Percentiles rank a stretch among this genome's conserved stretches.
Evolutionary conservation across 306 rosid genomes (phyloP).

Genomic region (Arachis stenosperma): DNA sequence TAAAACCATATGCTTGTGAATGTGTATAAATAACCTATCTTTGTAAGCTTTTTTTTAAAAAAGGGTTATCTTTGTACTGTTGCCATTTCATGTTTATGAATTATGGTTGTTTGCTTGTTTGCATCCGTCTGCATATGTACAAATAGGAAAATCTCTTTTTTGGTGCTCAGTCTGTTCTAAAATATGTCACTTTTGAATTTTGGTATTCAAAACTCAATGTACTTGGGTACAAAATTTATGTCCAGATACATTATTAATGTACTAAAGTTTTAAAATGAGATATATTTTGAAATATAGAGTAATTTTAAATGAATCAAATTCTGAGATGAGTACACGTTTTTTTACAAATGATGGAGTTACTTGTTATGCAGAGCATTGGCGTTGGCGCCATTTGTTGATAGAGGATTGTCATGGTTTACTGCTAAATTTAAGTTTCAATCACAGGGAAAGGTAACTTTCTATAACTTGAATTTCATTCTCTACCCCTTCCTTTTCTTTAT

Average conservation of each 20-base stretch:
- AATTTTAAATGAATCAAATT: constrained; percentile 15
- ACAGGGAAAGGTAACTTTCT: constrained; percentile 64
- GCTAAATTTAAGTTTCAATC: constrained; percentile 73
- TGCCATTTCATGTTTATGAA: constrained; percentile 8
- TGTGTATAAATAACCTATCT: neutral
- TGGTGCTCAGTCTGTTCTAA: too few species aligned
- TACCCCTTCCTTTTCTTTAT: neutral
- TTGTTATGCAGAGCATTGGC: constrained; percentile 80
- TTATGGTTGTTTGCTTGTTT: neutral
- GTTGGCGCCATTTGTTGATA: constrained; percentile 77
- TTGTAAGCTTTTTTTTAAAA: too few species aligned
- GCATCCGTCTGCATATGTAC: constrained; percentile 18
- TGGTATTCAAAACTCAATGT: too few species aligned
- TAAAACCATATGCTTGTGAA: neutral
- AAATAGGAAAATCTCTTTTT: constrained; percentile 11
- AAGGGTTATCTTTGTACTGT: neutral
- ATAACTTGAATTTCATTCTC: neutral
- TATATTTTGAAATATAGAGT: neutral
- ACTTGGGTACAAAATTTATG: too few species aligned
- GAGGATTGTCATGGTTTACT: constrained; percentile 85
- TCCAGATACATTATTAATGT: too few species aligned
- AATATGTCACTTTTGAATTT: too few species aligned
- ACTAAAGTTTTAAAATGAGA: too few species aligned
- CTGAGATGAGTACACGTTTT: constrained; percentile 5
- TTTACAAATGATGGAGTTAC: constrained; percentile 20